Base-by-base conservation (phyloP, 352 stramenopile genomes). In the Phytopythium cucurbitacearum region DNA sequence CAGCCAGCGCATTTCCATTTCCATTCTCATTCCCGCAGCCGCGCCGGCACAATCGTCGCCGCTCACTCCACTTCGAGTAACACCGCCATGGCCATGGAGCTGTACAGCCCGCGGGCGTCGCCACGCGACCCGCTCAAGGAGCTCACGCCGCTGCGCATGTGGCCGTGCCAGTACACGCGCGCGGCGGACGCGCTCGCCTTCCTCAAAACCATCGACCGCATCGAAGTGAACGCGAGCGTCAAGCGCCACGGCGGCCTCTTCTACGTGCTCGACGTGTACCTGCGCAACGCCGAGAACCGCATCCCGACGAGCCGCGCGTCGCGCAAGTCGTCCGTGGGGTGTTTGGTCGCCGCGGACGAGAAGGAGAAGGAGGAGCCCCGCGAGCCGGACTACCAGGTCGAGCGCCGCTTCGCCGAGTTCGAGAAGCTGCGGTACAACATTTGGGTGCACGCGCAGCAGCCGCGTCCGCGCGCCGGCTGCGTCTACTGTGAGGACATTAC, bases 391-490 rank as follows among this genome's bases (percentile, higher is more conserved):
- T 79, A 76, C 55, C 42, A 67, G 36, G 44, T 79, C 11, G 63
- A 80, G 49, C 62, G 65, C 38, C 63, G 62, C 44, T 68, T 75
- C 36, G 9, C 48, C 43, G 66, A 82, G 46, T 65, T 82, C 32
- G 57, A 70, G 35, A 67, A 66, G 64, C 59, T 82, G 40, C 72
- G 65, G 51, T 55, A 73, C 59, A 60, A 76, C 53, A 56, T 75
- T 46, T 54, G 72, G 57, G 50, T 74, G 54, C 52, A 82, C 59
- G 59, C 68, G 51, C 63, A 78, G 57, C 46, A 62, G 57, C 60
- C 71, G 48, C 50, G 58, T 21, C 58, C 59, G 42, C 12, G 56
- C 41, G 57, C 50, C 13, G 64, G 64, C 41, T 73, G 64, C 51
- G 67, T 65, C 46, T 73, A 69, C 57, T 73, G 64, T 50, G 64